Base-by-base conservation (phyloP, 768 basidiomycete genomes). In the Suillus alpinus region DNA sequence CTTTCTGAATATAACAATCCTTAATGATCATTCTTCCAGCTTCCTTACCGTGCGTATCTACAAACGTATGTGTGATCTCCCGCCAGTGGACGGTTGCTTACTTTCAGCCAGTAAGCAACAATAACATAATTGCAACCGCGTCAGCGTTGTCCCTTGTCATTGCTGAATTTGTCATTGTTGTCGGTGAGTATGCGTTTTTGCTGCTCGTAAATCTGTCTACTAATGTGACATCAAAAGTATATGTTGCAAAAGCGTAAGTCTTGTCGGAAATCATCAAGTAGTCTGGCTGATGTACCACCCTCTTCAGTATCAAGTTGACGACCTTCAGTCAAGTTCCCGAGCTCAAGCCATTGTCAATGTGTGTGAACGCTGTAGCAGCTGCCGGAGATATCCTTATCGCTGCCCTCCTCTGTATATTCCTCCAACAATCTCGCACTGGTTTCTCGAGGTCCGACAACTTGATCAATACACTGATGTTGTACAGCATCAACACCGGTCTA, bases 351-450 rank as follows among this genome's bases (percentile, higher is more conserved):
- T 67, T 83, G 23, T 79, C 81, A 0, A 80, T 83, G 26, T 74
- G 80, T 2, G 81, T 84, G 63, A 83, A 84, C 61, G 82, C 78
- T 1, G 70, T 83, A 10, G 81, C 81, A 8, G 79, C 79, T 1
- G 69, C 73, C 16, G 74, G 75, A 2, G 83, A 84, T 59, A 67
- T 83, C 13, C 62, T 78, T 3, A 84, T 84, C 56, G 80, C 81
- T 2, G 61, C 52, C 14, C 77, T 75, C 29, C 73, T 84, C 4
- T 78, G 77, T 46, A 60, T 65, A 40, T 62, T 83, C 60, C 70
- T 84, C n/a, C 77, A 80, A 23, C 69, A 60, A 3, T 75, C 80
- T 4, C 72, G 80, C 6, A 82, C 82, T 1, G 80, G 81, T 6
- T 82, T 81, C 66, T 75, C 73, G 51, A 77, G 69, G 79, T 79